phyloP scores from a whole-genome alignment of 2,329 filamentous ascomycete species.

The Ceratocystis harringtonii region DNA sequence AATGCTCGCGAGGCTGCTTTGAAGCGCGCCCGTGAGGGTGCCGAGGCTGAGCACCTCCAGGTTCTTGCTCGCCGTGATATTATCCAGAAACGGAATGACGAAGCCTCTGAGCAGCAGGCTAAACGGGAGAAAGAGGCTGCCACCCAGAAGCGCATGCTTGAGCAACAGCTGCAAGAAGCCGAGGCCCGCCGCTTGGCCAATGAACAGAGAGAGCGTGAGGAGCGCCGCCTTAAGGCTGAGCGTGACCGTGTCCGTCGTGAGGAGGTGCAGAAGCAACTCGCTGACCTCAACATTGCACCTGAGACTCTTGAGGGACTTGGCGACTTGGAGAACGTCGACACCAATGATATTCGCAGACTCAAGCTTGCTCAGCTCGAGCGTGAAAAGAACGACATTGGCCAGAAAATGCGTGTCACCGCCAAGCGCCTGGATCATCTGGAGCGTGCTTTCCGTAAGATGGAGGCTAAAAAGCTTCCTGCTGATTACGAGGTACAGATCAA shows the following conservation, averaged over 20 bases:
- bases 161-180: constrained; percentile 76
- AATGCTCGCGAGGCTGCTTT: constrained; percentile 69
- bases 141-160: constrained; percentile 68
- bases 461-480: constrained; percentile 73
- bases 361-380: constrained; percentile 93
- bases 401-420: constrained; percentile 77
- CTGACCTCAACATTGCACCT: constrained; percentile 76
- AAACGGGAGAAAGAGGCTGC: constrained; percentile 87
- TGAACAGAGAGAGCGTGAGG: constrained; percentile 82
- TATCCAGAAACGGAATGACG: constrained; percentile 95
- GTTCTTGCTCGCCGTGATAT: constrained; percentile 73
- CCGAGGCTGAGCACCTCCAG: constrained; percentile 81
- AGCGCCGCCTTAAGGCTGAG: constrained; percentile 71
- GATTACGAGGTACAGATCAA: constrained; percentile 78
- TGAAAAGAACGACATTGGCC: constrained; percentile 91
- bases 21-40: constrained; percentile 67
- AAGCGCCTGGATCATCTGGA: constrained; percentile 96
- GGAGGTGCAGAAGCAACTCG: constrained; percentile 83
- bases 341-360: constrained; percentile 77
- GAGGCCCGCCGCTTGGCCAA: constrained; percentile 80
- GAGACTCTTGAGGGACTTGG: constrained; percentile 61
- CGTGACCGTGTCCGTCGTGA: constrained; percentile 80
- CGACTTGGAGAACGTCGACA: constrained; percentile 74
- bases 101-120: constrained; percentile 75
- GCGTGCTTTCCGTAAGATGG: constrained; percentile 90